Percentiles rank a stretch among this genome's conserved stretches.
These are phyloP conservation scores for Prunus davidiana DNA, from an alignment of 306 rosid species.

Conservation along the genomic window DNA sequence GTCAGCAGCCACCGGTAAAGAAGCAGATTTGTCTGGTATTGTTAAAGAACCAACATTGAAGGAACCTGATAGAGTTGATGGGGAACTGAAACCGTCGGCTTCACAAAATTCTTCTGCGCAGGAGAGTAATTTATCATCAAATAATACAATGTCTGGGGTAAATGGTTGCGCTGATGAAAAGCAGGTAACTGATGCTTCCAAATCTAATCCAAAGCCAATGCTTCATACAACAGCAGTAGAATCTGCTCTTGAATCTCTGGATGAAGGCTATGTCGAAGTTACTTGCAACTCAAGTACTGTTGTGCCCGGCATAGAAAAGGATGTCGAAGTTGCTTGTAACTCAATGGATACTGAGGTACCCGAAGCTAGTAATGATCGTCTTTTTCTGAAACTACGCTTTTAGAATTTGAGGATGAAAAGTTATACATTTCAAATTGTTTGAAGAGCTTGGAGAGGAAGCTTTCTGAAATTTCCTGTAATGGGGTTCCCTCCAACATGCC, in stretches of 20 bases:
- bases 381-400: slow-evolving; percentile 27
- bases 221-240: slow-evolving; percentile 42
- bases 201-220: slow-evolving; percentile 25
- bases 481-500: slow-evolving; percentile 19
- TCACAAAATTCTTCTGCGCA: slow-evolving; percentile 20
- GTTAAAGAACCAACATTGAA: slow-evolving; percentile 21
- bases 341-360: slow-evolving; percentile 33
- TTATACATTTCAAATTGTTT: slow-evolving; percentile 52
- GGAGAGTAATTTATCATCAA: slow-evolving; percentile 29
- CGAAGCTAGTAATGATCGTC: slow-evolving; percentile 28
- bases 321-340: slow-evolving; percentile 15
- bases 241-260: slow-evolving; percentile 55
- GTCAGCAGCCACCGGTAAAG: slow-evolving; percentile 17
- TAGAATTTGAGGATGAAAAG: slow-evolving; percentile 70
- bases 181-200: slow-evolving; percentile 25
- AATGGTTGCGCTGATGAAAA: slow-evolving; percentile 27
- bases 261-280: slow-evolving; percentile 33
- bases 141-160: slow-evolving; percentile 13
- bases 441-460: slow-evolving; percentile 58
- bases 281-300: slow-evolving; percentile 22
- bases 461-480: slow-evolving; percentile 32
- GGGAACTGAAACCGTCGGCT: slow-evolving; percentile 31
- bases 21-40: slow-evolving; percentile 30
- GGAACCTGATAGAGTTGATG: slow-evolving; percentile 34
- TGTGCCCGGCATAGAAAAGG: slow-evolving; percentile 19